phyloP scores from a whole-genome alignment of 306 rosid species.

The Malus sylvestris region DNA sequence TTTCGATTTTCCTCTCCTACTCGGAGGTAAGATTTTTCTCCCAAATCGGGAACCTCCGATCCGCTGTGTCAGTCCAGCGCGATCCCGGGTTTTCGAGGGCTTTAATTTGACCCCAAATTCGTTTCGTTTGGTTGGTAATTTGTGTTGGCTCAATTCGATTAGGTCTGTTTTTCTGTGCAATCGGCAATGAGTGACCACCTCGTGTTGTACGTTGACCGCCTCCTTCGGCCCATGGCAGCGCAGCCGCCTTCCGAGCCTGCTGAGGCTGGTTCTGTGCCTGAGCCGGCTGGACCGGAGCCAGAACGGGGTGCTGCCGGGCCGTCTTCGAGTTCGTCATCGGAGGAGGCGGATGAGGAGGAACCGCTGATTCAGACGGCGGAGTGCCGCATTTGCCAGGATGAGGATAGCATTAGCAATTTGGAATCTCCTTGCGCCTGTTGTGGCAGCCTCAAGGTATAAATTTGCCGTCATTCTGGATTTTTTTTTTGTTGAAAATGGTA shows the following conservation, averaged over 20 bases:
- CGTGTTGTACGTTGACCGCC: conserved; percentile 69
- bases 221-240: conserved; percentile 35
- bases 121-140: background rate
- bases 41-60: conserved; percentile 20
- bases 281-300: background rate
- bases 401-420: conserved; percentile 59
- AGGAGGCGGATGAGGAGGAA: conserved; percentile 49
- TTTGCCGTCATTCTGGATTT: background rate
- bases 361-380: conserved; percentile 72
- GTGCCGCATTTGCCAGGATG: conserved; percentile 98
- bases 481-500: background rate
- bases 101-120: background rate
- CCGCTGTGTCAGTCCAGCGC: conserved; percentile 25
- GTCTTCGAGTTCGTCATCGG: conserved; percentile 31
- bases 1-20: background rate
- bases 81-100: conserved; percentile 19
- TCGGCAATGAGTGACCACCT: conserved; percentile 76
- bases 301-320: conserved; percentile 26
- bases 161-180: conserved; percentile 7
- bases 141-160: background rate
- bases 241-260: conserved; percentile 39
- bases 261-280: conserved; percentile 30
- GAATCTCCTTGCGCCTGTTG: conserved; percentile 88
- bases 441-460: conserved; percentile 89
- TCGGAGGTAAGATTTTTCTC: background rate